Evolutionary conservation across 352 stramenopile genomes (phyloP), one percentile per base, ranked within the genome.

Genomic region (Pseudoperonospora humuli): DNA sequence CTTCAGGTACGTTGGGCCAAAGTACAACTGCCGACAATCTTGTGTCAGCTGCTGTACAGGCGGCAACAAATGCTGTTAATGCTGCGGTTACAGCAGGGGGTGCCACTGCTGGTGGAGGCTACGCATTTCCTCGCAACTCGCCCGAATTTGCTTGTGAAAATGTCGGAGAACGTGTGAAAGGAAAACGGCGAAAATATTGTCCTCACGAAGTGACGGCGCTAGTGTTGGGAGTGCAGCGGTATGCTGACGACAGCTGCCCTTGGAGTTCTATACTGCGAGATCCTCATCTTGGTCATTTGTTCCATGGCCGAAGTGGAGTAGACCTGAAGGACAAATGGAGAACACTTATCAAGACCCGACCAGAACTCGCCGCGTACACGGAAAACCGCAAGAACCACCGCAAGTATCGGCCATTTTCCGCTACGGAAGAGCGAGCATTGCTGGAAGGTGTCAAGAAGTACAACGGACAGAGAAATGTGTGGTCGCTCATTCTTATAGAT

Each of bases 301-400:
- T 90, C 25, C 78, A 90, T 37, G 78, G 75, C 1, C 73, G 78
- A 18, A 86, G 73, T 11, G 78, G 78, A 28, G 78, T 90, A 0
- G 78, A 90, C 31, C 49, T 90, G 20, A 90, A 90, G 53, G 78
- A 90, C 50, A 90, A 90, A 42, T 90, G 78, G 78, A 57, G 78
- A 14, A 90, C 78, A 10, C 39, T 90, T 0, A 90, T 90, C 51
- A 90, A 90, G 56, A 86, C 73, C 2, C 63, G 75, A 32, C 75
- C 78, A 0, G 78, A 90, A 39, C 61, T 90, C 4, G 68, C 75
- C 9, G 53, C 65, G 32, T 90, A 90, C 58, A 90, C 78, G 9
- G 75, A 90, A 35, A 90, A 90, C 48, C 70, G 78, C n/a, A 90
- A 90, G 39, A 90, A 90, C 50, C 75, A 88, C 44, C 75, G 78